Evolutionary conservation across 352 stramenopile species (phyloP).

Genomic region (Plasmopara viticola): DNA sequence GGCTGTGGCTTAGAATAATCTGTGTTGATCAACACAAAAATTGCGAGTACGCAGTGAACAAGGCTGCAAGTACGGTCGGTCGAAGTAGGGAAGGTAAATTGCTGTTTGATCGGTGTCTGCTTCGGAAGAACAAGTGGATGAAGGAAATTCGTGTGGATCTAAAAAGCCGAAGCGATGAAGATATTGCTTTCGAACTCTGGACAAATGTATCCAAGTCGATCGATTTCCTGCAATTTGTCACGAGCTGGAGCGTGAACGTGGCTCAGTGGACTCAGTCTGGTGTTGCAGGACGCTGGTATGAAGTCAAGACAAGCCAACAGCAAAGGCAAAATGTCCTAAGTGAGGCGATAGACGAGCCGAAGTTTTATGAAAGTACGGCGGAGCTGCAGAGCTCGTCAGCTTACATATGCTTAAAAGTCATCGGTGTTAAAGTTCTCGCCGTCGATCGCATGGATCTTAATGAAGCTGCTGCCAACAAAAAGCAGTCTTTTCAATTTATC

Average conservation of each 20-base stretch:
- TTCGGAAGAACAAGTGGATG: slow-evolving; percentile 1
- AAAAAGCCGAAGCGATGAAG: not conserved
- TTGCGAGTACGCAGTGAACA: slow-evolving; percentile 4
- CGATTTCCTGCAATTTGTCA: slow-evolving; percentile 29
- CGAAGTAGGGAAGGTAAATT: slow-evolving; percentile 1
- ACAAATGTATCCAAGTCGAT: not conserved
- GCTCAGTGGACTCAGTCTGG: slow-evolving; percentile 14
- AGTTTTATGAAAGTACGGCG: slow-evolving; percentile 3
- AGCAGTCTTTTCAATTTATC: slow-evolving; percentile 26
- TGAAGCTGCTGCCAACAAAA: not conserved
- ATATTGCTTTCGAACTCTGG: slow-evolving; percentile 19
- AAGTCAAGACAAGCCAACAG: slow-evolving; percentile 1
- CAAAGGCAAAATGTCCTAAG: not conserved
- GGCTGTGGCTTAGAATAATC: slow-evolving; percentile 5
- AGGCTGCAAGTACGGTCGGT: not conserved
- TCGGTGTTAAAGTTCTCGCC: not conserved
- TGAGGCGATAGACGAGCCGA: not conserved
- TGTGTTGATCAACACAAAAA: not conserved
- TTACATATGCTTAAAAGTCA: slow-evolving; percentile 14
- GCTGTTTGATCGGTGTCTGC: slow-evolving; percentile 15
- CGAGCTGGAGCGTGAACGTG: slow-evolving; percentile 16
- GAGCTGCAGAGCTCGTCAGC: slow-evolving; percentile 6
- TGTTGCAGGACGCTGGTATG: slow-evolving; percentile 13
- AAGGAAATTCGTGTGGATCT: slow-evolving; percentile 7
- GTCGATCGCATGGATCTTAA: slow-evolving; percentile 3